Evolutionary conservation across 2,329 filamentous ascomycete genomes (phyloP), one percentile per base, ranked within the genome.

Genomic region (Phialophora tarda): DNA sequence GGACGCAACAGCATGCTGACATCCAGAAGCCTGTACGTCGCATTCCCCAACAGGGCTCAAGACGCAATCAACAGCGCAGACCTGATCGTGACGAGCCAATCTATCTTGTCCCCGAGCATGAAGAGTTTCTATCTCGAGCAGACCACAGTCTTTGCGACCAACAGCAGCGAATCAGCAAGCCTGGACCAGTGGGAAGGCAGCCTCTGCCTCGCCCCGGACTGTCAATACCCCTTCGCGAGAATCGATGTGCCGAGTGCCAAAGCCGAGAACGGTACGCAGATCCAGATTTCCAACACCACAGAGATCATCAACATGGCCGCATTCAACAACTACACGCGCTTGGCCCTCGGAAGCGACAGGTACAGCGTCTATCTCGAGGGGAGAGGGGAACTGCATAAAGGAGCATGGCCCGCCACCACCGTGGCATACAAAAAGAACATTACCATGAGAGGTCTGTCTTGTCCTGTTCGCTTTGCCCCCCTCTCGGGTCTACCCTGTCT

Each of bases 391-490:
- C 70, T 89, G 64, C 82, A 85, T 71, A 75, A 83, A 54, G 82
- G 82, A 0, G 76, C 75, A 2, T 75, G 89, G 53, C 84, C 83
- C 0, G 79, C 77, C 51, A 83, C 79, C 4, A 78, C 74, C 0
- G 82, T 88, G 24, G 77, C 83, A 48, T 88, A 86, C 73, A 82
- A 88, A 74, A 82, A 87, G 72, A 80, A 81, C 1, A 78, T 84
- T n/a, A 80, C 78, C n/a, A 82, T 87, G 79, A 85, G 84, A 73
- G 85, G 86, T 86, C 72, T 71, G 32, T 34, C 28, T 55, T 55
- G 24, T 5, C 23, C 11, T 50, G 26, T 38, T 38, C 53, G 24
- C 30, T 30, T 44, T 59, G 60, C 41, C 58, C 14, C 23, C 41
- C 58, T 11, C 23, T 44, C 24, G 62, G 8, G 59, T 17, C 41